Base-by-base conservation (phyloP, 2,329 filamentous ascomycete genomes). In the Neonectria hederae region DNA sequence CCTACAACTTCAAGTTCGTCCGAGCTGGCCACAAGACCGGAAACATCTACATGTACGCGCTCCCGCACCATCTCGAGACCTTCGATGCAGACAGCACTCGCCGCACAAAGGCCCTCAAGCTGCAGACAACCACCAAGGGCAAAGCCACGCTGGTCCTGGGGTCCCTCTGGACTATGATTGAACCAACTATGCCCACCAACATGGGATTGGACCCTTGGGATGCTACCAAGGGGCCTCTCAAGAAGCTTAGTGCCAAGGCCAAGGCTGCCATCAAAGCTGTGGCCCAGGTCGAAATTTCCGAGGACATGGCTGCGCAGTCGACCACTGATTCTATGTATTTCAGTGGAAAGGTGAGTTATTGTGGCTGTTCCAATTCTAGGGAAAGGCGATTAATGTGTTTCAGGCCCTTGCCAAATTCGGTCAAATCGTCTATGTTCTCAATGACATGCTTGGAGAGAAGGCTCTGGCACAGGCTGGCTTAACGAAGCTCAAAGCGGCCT, bases 281-380 rank as follows among this genome's bases (percentile, higher is more conserved):
- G 9, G 91, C 93, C 1, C 82, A 84, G n/a, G 85, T 83, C 21
- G 96, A 99, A 76, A 81, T 97, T 1, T 85, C 87, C 1, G 90
- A 96, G 78, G 86, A 94, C 75, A 92, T 97, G 78, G 78, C 83
- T n/a, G 81, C 82, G 0, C 90, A 96, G 74, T 88, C 89, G 5
- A 87, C 96, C 67, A 82, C 92, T 38, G 87, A 95, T 75, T 97
- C 93, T 40, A 94, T 97, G 89, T 98, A 98, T 79, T 97, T 91
- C 78, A 92, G 92, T 70, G 96, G 96, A 71, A 98, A 95, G 83
- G 91, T 86, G 65, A 69, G 77, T 65, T 8, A 13, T 0, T n/a
- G 3, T 14, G 28, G 17, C n/a, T 11, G 5, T 8, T 13, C 4
- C 6, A 2, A 11, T 10, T 35, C 4, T 7, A n/a, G 14, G 19